Evolutionary conservation across 768 basidiomycete species (phyloP), one percentile per base, ranked within the genome.

Genomic region (Infundibulicybe gibba): DNA sequence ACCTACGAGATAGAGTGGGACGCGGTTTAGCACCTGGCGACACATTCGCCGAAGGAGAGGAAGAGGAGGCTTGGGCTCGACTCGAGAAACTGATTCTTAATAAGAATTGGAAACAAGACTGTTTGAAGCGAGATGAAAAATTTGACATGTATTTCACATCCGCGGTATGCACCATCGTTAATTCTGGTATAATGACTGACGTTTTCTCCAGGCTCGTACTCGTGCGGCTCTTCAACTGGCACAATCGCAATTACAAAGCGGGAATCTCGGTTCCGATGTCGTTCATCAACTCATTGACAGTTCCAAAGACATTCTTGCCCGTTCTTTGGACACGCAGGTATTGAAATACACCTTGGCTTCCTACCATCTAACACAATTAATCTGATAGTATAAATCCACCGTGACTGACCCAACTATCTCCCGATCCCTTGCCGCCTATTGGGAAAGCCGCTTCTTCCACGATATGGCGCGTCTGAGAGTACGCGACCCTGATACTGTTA

Each of bases 391-490:
- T 54, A 87, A 84, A 54, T 68, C 82, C 20, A 86, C 86, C 1
- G 85, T 97, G 19, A 87, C 85, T 2, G 91, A 97, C 64, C 94
- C 87, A 6, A 79, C 82, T 4, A 82, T 98, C 43, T 94, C 87
- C 51, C 83, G 89, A 38, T 74, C 81, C 13, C 75, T 94, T 9
- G 84, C 95, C 1, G 78, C 87, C 6, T 82, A 84, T 61, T 97
- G 94, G 94, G 97, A 98, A 66, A 70, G 69, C 30, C 78, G 83
- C 45, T 99, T 94, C 71, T 93, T 95, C 71, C 71, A 81, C 25
- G 94, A 97, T 58, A 99, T 99, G 97, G 68, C 72, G 13, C 81
- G 85, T n/a, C 77, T 99, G 14, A 80, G 79, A 51, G 88, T 98
- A 34, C 83, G 86, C 48, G 81, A 86, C 16, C 94, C 97, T 14